phyloP scores from a whole-genome alignment of 495 filamentous ascomycete species.

The Amorphotheca resinae region DNA sequence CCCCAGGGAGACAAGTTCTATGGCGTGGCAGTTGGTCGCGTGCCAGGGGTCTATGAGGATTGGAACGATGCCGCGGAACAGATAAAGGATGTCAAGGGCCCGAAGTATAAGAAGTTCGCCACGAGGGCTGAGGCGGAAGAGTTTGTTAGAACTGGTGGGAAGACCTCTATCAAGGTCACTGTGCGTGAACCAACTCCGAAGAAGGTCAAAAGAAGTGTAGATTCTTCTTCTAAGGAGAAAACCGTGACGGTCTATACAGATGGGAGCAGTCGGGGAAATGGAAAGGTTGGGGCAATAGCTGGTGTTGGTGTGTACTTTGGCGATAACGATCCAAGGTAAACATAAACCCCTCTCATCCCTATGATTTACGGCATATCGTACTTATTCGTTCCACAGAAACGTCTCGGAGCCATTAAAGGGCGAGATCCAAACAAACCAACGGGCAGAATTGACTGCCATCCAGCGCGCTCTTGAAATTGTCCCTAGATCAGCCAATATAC shows the following conservation, averaged over 20 bases:
- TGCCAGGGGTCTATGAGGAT: slow-evolving; percentile 81
- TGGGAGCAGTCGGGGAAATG: slow-evolving; percentile 72
- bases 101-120: slow-evolving; percentile 70
- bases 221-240: slow-evolving; percentile 28
- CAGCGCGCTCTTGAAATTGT: slow-evolving; percentile 69
- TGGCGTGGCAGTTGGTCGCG: slow-evolving; percentile 66
- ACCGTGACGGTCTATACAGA: slow-evolving; percentile 73
- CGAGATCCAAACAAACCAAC: slow-evolving; percentile 76
- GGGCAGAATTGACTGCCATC: slow-evolving; percentile 84
- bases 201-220: slow-evolving; percentile 33
- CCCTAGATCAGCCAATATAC: slow-evolving; percentile 41
- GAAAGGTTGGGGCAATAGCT: slow-evolving; percentile 53
- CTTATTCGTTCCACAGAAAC: slow-evolving; percentile 42
- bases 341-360: slow-evolving; percentile 4
- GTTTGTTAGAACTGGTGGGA: slow-evolving; percentile 45
- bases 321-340: slow-evolving; percentile 54
- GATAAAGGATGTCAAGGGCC: slow-evolving; percentile 62
- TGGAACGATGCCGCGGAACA: slow-evolving; percentile 70
- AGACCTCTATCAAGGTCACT: slow-evolving; percentile 15
- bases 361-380: too few relatives aligned
- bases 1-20: slow-evolving; percentile 51
- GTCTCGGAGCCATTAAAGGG: slow-evolving; percentile 72
- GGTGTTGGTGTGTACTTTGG: slow-evolving; percentile 89
- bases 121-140: slow-evolving; percentile 67
- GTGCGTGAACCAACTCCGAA: slow-evolving; percentile 37